Base-by-base conservation (phyloP, 495 filamentous ascomycete genomes). In the Podospora appendiculata region DNA sequence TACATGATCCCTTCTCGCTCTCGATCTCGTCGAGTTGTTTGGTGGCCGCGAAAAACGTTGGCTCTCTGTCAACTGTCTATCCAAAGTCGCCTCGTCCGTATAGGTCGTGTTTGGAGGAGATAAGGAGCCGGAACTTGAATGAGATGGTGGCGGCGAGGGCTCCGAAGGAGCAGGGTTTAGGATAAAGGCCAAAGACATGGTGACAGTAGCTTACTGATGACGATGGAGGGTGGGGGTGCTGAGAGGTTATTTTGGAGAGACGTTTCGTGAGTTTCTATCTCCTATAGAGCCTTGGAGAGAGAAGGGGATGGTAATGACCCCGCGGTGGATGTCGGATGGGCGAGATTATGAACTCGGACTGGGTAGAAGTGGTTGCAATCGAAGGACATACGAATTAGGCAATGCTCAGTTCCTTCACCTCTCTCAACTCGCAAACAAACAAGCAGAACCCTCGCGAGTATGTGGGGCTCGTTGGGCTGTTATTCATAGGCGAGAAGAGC, bases 31-130 rank as follows among this genome's bases (percentile, higher is more conserved):
- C 55, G 85, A 79, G 6, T 82, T 63, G 1, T 81, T 76, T 33
- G 79, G 71, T 51, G 86, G 80, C 61, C 86, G 87, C 41, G 76
- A 70, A 58, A 40, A 8, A 75, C 74, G 60, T 69, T 75, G 47
- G 43, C 34, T 50, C 18, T 47, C 63, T 61, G 53, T 62, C 65
- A 40, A 55, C 54, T 47, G 58, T 34, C 45, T 66, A 45, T 59
- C 36, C 13, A 13, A 13, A 10, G 67, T 5, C 8, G 12, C 41
- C 33, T 52, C 39, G 53, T 63, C 58, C 17, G 46, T 47, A 41
- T 60, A 54, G 40, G 62, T 63, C 42, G 62, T 45, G 38, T 60
- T 58, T 52, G 32, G 51, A 18, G 36, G 64, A 58, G 52, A 40
- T 34, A 25, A 35, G 9, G 32, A 25, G 8, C 17, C 25, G 8